Evolutionary conservation across 2,329 filamentous ascomycete genomes (phyloP).

Genomic region (Mycocentrospora acerina): DNA sequence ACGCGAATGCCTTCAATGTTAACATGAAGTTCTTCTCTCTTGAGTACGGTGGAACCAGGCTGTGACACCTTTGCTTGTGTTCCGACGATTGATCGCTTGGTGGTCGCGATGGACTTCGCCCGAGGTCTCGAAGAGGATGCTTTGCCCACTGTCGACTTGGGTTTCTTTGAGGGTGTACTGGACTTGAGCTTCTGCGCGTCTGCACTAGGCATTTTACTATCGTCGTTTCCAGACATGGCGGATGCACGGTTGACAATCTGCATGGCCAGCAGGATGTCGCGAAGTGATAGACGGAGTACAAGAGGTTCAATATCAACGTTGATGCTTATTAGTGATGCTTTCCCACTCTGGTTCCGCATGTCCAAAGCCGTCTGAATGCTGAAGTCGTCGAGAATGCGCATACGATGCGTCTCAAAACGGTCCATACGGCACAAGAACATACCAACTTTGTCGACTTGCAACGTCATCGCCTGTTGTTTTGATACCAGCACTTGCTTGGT

Average conservation of each 20-base stretch:
- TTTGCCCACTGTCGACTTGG: conserved; percentile 51
- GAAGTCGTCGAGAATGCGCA: conserved; percentile 96
- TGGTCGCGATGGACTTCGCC: conserved; percentile 50
- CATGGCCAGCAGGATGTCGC: conserved; percentile 90
- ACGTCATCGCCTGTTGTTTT: conserved; percentile 88
- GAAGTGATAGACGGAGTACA: conserved; percentile 83
- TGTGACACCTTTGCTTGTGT: conserved; percentile 58
- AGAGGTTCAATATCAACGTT: conserved; percentile 87
- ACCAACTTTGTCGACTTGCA: conserved; percentile 90
- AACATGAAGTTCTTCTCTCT: conserved; percentile 79
- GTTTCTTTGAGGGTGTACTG: conserved; percentile 49
- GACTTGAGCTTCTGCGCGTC: conserved; percentile 58
- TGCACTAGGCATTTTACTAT: conserved; percentile 50
- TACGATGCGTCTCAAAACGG: conserved; percentile 83
- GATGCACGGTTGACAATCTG: conserved; percentile 91
- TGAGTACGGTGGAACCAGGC: conserved; percentile 57
- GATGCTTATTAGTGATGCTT: conserved; percentile 70
- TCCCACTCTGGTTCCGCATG: conserved; percentile 60
- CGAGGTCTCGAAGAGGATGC: conserved; percentile 49
- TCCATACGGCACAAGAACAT: conserved; percentile 99
- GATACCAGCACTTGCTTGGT: conserved; percentile 92
- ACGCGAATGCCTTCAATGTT: conserved; percentile 85
- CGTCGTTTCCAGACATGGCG: conserved; percentile 69
- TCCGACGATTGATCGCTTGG: conserved; percentile 50
- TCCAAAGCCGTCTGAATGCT: conserved; percentile 89